Base-by-base conservation (phyloP, 257 asterid genomes). In the Solanum virginianum region DNA sequence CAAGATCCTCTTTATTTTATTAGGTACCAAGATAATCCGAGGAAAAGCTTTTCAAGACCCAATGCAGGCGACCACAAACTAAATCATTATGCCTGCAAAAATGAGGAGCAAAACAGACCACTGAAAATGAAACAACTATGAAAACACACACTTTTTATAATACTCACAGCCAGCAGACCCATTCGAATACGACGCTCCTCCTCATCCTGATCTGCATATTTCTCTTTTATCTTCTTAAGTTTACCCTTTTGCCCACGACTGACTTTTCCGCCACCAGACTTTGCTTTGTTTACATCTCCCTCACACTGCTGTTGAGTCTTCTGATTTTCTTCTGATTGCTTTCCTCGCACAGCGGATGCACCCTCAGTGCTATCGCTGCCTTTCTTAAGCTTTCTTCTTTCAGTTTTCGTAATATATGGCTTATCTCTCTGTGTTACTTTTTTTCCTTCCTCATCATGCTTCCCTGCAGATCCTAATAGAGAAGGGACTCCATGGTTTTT, bases 121-220 rank as follows among this genome's bases (percentile, higher is more conserved):
- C 24, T 77, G 16, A 49, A 51, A 77, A 77, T 24, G 82, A 24
- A 77, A 51, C 63, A 51, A 26, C 26, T 24, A 15, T 26, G 5
- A 53, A 77, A 77, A 77, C 12, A 75, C 60, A 49, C 36, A 51
- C 63, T 77, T 62, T 1, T 56, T 75, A 80, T 55, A 86, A 83
- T 85, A 91, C 96, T 89, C 91, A 96, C 98, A 53, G 93, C 97
- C 88, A 97, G 89, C 80, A 95, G 91, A 80, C 97, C 91, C 90
- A 95, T 97, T 85, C 97, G 92, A 84, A 97, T 94, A 87, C 87
- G 91, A 75, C 98, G 93, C 89, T 97, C 98, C 89, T 95, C 98
- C 88, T 95, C 99, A 88, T 97, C 99, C 89, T 97, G 99, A 86
- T 97, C 98, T 53, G 98, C 99, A 86, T 97, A 97, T 90, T 97